Percentiles rank a stretch among this genome's conserved stretches.
phyloP scores from a whole-genome alignment of 75 land plant species.

The Azolla pinnata region DNA sequence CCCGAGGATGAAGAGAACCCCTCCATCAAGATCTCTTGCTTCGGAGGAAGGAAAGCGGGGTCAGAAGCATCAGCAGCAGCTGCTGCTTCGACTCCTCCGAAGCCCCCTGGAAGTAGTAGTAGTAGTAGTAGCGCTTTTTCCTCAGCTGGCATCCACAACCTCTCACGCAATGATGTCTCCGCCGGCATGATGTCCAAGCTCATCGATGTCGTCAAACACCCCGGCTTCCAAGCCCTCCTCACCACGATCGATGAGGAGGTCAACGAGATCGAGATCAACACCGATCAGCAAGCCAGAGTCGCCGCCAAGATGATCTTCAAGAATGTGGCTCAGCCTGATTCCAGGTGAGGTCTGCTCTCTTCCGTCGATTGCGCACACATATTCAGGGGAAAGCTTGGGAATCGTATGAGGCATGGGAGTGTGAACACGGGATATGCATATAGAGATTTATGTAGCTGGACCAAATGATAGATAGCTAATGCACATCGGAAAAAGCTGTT shows the following conservation, averaged over 20 bases:
- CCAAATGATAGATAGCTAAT: no score
- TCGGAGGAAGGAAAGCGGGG: constrained; percentile 38
- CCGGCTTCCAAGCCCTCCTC: constrained; percentile 45
- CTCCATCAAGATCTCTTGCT: no score
- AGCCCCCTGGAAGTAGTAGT: no score
- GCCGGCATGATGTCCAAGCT: constrained; percentile 83
- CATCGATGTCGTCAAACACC: constrained; percentile 50
- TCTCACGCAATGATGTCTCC: constrained; percentile 61
- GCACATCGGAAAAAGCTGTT: no score
- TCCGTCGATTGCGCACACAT: no score
- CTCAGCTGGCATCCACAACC: constrained; percentile 65
- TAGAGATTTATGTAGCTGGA: no score
- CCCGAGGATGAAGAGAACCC: constrained; percentile 42
- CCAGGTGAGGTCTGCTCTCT: no score
- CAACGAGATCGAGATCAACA: constrained; percentile 43
- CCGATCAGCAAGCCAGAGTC: constrained; percentile 57
- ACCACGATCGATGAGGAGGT: constrained; percentile 24
- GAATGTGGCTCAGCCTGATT: constrained; percentile 53
- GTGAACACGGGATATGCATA: no score
- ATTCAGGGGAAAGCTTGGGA: no score
- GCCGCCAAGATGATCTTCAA: constrained; percentile 66
- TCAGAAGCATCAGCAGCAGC: constrained; percentile 45
- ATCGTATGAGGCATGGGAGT: no score
- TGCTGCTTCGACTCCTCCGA: constrained; percentile 52
- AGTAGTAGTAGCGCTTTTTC: no score